Evolutionary conservation across 2,329 filamentous ascomycete genomes (phyloP).

Genomic region (Tolypocladium guangdongense): DNA sequence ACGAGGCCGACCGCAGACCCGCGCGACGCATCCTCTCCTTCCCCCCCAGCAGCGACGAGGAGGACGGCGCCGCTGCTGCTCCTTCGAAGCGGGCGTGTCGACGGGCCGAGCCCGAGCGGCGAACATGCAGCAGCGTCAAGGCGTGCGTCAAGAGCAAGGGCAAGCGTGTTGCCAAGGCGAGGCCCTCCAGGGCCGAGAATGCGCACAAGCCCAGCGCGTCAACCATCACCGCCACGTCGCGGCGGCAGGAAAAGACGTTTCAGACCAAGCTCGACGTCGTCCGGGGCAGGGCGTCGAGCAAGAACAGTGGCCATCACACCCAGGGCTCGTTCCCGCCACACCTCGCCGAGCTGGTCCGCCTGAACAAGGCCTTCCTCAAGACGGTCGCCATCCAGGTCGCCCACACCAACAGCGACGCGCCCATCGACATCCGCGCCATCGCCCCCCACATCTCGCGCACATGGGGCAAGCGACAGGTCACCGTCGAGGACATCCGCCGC

Average conservation of each 20-base stretch:
- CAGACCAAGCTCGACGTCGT: slow-evolving; percentile 28
- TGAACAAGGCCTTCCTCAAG: slow-evolving; percentile 58
- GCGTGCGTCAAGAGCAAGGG: slow-evolving; percentile 11
- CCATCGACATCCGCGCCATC: slow-evolving; percentile 52
- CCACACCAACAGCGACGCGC: slow-evolving; percentile 52
- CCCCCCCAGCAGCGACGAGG: slow-evolving; percentile 22
- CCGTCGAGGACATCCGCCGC: slow-evolving; percentile 52
- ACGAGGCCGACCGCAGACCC: slow-evolving; percentile 13
- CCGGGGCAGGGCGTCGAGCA: slow-evolving; percentile 14
- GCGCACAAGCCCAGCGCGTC: slow-evolving; percentile 19
- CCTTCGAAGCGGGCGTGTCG: slow-evolving; percentile 18
- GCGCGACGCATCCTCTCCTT: slow-evolving; percentile 20
- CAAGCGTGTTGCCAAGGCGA: slow-evolving; percentile 19
- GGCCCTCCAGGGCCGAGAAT: slow-evolving; percentile 15
- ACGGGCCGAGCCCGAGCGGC: slow-evolving; percentile 11
- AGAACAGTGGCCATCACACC: slow-evolving; percentile 6
- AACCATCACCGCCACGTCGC: slow-evolving; percentile 20
- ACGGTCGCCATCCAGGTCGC: slow-evolving; percentile 58
- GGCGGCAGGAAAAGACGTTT: slow-evolving; percentile 13
- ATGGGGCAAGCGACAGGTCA: slow-evolving; percentile 63
- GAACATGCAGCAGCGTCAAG: neutral
- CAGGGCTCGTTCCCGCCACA: slow-evolving; percentile 34
- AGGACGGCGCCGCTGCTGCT: slow-evolving; percentile 4
- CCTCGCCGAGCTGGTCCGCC: slow-evolving; percentile 46
- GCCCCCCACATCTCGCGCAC: slow-evolving; percentile 52